Base-by-base conservation (phyloP, 257 asterid species). In the Oldenlandia corymbosa region DNA sequence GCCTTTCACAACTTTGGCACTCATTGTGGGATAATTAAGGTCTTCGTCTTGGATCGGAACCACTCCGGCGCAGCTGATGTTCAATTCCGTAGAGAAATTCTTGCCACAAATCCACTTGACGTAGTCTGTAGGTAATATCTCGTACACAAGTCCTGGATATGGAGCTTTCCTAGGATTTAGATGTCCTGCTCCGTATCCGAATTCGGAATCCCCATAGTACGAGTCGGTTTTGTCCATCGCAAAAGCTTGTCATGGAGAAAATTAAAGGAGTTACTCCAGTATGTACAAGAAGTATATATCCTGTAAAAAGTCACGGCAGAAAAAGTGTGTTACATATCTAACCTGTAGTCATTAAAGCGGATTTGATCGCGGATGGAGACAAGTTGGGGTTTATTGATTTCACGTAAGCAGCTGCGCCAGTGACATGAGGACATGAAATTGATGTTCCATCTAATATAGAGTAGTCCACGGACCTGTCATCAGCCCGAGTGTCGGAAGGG, bases 1-100 rank as follows among this genome's bases (percentile, higher is more conserved):
- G 5, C 7, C 26, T 8, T 1, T 2, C 21, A 20, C 26, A 36
- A 62, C 75, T 12, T 56, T 20, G 23, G 57, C 42, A 18, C 70
- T 11, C 77, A 81, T 62, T 3, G 83, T 72, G 49, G 83, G 79
- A 68, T 77, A 80, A 43, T 76, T 80, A 11, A 80, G 58, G 49
- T 76, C 76, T 50, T 57, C 62, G 0, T 68, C 10, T 51, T 26
- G 1, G 5, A 24, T 36, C 1, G 34, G 26, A 1, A 36, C 20
- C 0, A 14, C 67, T 18, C 24, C 17, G 0, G 28, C 17, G 45
- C 73, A 69, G 36, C 57, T 62, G 10, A 14, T 53, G 27, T 60
- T 60, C 11, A 26, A 39, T 23, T 16, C 43, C 18, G 49, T 14
- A 26, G 52, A 24, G 34, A 18, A 32, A 23, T 30, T 14, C 54